Base-by-base conservation (phyloP, 176 grass and related monocot genomes). In the Cenchrus fungigraminus region DNA sequence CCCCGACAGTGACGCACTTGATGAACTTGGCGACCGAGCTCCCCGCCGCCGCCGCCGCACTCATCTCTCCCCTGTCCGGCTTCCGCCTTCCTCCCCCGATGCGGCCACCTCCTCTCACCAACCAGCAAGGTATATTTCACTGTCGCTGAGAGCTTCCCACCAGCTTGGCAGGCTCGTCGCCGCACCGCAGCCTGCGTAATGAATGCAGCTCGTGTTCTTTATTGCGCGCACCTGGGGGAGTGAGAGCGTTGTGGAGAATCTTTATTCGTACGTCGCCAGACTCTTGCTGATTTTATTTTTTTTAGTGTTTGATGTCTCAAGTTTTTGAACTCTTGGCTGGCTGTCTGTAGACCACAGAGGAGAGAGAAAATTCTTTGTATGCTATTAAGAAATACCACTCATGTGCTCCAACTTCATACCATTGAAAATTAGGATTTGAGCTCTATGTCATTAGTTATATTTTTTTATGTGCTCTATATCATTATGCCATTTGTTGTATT, bases 1-100 rank as follows among this genome's bases (percentile, higher is more conserved):
- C 93, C 54, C 93, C 93, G 11, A 95, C 93, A 0, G 95, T 93
- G 32, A 98, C 93, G 68, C 93, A 93, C 79, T 98, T 95, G 84
- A 98, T 92, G 86, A 92, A 95, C 86, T 79, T 88, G 44, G 59
- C 78, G 44, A 52, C 67, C 65, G 68, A 73, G 46, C 76, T 79
- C 65, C 79, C 51, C 67, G 67, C 80, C 47, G 80, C 53, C 53
- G 54, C 57, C 29, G 83, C 65, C 28, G 72, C 54, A 15, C 58
- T 86, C 88, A 90, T 90, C 20, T 72, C 73, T 72, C 67, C 47
- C 25, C 37, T 53, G 16, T 6, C 53, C 20, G 57, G 2, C 57
- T n/a, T 8, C 2, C 55, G 19, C 17, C 57, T 17, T 6, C 5
- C 3, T 50, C 8, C 4, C 40, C 57, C 37, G 37, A 40, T 40